Base-by-base conservation (phyloP, 805 yeast genomes). In the Isabelozyma heimii region DNA sequence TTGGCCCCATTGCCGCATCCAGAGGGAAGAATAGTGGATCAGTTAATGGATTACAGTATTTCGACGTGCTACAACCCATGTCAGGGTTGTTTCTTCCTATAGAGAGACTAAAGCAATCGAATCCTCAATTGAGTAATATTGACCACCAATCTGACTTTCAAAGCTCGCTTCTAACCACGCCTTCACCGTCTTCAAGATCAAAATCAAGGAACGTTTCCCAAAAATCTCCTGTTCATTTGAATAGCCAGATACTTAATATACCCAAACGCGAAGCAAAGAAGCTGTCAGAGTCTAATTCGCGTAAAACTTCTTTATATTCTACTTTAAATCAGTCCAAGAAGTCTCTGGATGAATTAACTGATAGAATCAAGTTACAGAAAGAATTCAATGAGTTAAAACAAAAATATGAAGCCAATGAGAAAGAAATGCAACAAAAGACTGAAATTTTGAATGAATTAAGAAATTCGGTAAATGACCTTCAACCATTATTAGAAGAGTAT, bases 11-110 rank as follows among this genome's bases (percentile, higher is more conserved):
- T 15, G 77, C 81, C 39, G 69, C 79, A 0, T 61, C 72, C 5
- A 73, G 81, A 47, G 99, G 99, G 17, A 88, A 89, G 65, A 94
- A 92, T 61, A 80, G 82, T 47, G 99, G 99, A n/a, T 78, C 80
- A 40, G 90, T 84, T 42, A 80, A 85, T 49, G 96, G 96, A 0
- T 62, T 71, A 7, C 72, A 72, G 47, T 91, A 91, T 62, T 91
- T 91, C 61, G 71, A 73, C 4, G 89, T 91, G 0, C 67, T 72
- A 5, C 67, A 61, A 35, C 87, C 91, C 0, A 79, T 79, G 48
- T 75, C 90, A 15, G 97, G 97, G 0, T 66, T 91, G 27, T 91
- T 91, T 59, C 74, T 91, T 43, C 84, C 83, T 1, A 81, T 75
- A 60, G 80, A 72, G 44, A 77, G 77, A 43, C 57, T 73, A 42